A percentile compares a stretch with the other conserved stretches of the same genome.
Evolutionary conservation across 768 basidiomycete species (phyloP).

Genomic region (Paxillus ammoniavirescens): DNA sequence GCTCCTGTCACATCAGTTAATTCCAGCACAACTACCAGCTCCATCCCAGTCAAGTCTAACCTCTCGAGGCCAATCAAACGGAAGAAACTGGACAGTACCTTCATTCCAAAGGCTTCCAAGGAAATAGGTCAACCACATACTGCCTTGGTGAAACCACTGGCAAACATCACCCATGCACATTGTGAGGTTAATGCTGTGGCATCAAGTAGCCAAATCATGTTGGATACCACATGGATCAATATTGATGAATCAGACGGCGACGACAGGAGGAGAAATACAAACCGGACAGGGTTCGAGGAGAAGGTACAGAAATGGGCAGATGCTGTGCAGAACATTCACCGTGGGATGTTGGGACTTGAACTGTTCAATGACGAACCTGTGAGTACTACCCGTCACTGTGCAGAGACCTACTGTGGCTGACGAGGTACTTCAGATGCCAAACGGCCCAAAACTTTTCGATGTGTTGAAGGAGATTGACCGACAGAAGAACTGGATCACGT

Average conservation of each 20-base stretch:
- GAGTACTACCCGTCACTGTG: not conserved
- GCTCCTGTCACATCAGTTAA: not conserved
- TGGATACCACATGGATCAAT: not conserved
- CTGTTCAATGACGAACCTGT: slow-evolving; percentile 23
- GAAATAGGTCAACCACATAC: not conserved
- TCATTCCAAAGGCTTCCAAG: not conserved
- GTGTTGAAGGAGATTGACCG: slow-evolving; percentile 22
- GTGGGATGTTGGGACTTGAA: not conserved
- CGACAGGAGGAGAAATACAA: not conserved
- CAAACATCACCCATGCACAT: not conserved
- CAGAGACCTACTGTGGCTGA: not conserved
- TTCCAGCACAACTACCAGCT: not conserved
- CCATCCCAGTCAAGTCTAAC: not conserved
- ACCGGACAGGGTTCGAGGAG: not conserved
- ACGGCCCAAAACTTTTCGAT: slow-evolving; percentile 11
- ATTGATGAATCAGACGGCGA: not conserved
- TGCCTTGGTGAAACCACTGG: not conserved
- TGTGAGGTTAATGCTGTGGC: not conserved
- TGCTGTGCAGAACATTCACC: slow-evolving; percentile 2
- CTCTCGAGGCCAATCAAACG: not conserved
- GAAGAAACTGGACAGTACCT: not conserved
- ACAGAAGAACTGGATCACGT: slow-evolving; percentile 19
- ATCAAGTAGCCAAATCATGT: not conserved
- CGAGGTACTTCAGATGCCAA: slow-evolving; percentile 3
- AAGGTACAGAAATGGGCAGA: slow-evolving; percentile 16